These are phyloP conservation scores for Gardenia jasminoides DNA, from an alignment of 257 asterid species.

Conservation along the genomic window DNA sequence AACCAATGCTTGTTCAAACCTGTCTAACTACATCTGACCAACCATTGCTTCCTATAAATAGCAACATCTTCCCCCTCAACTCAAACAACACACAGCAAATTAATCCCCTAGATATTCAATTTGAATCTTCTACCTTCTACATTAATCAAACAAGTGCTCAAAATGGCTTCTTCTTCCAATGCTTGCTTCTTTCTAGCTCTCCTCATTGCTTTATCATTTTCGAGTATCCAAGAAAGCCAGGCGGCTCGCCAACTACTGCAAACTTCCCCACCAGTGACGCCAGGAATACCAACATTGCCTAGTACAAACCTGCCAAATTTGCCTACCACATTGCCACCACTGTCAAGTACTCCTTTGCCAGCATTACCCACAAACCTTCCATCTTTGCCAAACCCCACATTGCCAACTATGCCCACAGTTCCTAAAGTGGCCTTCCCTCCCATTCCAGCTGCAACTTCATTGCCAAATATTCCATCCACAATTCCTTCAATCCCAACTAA, in stretches of 20 bases:
- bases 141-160: not conserved
- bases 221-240: constrained; percentile 1
- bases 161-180: not conserved
- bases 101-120: not conserved
- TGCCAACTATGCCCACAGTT: constrained; percentile 22
- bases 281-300: not conserved
- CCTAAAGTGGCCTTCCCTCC: constrained; percentile 32
- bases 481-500: not conserved
- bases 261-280: constrained; percentile 1
- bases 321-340: constrained; percentile 12
- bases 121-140: not conserved
- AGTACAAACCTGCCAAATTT: constrained; percentile 4
- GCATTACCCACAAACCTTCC: constrained; percentile 7
- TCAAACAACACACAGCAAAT: not conserved
- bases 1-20: not conserved
- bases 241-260: constrained; percentile 8
- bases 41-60: not conserved
- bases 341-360: not conserved
- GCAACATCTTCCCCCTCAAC: not conserved
- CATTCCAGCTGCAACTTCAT: constrained; percentile 19
- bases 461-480: constrained; percentile 11
- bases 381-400: constrained; percentile 10
- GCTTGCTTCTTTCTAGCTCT: not conserved
- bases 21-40: not conserved
- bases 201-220: not conserved